A percentile compares a stretch with the other conserved stretches of the same genome.
These are phyloP conservation scores for Pichia cephalocereana DNA, from an alignment of 805 yeast genomes.

Conservation along the genomic window DNA sequence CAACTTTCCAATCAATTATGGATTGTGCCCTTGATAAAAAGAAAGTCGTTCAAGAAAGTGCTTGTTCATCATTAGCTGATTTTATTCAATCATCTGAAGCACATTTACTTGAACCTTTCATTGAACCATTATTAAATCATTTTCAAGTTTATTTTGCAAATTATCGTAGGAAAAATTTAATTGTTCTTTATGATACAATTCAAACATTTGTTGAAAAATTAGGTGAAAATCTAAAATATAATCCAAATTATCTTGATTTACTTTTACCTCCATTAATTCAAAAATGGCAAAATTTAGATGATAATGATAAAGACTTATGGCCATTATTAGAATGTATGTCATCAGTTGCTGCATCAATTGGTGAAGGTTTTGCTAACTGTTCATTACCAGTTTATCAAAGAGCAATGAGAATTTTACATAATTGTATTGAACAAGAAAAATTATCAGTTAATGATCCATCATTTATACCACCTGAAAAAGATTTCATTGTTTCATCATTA, in stretches of 20 bases:
- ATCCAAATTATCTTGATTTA: slow-evolving; percentile 47
- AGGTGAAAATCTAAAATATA: slow-evolving; percentile 43
- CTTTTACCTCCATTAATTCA: slow-evolving; percentile 73
- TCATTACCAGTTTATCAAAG: slow-evolving; percentile 81
- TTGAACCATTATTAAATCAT: slow-evolving; percentile 58
- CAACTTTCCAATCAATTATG: slow-evolving; percentile 71
- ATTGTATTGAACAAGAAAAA: slow-evolving; percentile 59
- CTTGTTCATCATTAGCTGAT: slow-evolving; percentile 77
- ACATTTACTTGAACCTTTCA: slow-evolving; percentile 48
- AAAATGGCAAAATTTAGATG: slow-evolving; percentile 70
- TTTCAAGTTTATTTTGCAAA: slow-evolving; percentile 64
- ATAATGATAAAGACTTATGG: slow-evolving; percentile 81
- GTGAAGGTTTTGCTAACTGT: slow-evolving; percentile 78
- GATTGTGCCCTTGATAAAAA: slow-evolving; percentile 69
- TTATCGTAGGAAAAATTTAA: slow-evolving; percentile 76
- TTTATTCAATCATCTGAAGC: slow-evolving; percentile 72
- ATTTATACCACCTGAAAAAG: slow-evolving; percentile 75
- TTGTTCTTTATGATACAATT: slow-evolving; percentile 80
- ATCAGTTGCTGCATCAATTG: slow-evolving; percentile 78
- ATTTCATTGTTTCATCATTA: slow-evolving; percentile 78
- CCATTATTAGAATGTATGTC: slow-evolving; percentile 91
- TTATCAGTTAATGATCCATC: slow-evolving; percentile 57
- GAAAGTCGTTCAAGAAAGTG: slow-evolving; percentile 93
- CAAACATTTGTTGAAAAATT: slow-evolving; percentile 80
- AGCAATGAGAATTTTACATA: slow-evolving; percentile 58